phyloP scores from a whole-genome alignment of 1,284 basidiomycete species.

The Leccinum holopus region DNA sequence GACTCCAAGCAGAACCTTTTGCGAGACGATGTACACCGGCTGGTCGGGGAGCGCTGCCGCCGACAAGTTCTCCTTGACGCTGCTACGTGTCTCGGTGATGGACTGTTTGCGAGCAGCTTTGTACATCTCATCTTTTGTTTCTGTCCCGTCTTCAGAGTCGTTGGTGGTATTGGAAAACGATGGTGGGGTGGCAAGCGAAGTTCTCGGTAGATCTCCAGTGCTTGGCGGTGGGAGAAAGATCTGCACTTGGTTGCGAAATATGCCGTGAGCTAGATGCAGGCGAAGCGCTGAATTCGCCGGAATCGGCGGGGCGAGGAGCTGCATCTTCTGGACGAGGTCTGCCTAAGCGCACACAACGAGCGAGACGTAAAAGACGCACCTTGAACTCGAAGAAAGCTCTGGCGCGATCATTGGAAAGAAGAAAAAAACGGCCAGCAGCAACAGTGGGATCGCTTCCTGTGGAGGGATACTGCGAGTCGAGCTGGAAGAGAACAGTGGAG shows the following conservation, averaged over 20 bases:
- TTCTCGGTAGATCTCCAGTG: no score
- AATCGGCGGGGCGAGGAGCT: no score
- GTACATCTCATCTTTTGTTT: slow-evolving; percentile 21
- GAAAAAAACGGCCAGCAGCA: no score
- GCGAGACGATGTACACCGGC: slow-evolving; percentile 34
- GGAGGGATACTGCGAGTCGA: no score
- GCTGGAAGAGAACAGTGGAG: no score
- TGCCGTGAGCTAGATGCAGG: no score
- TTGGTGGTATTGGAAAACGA: slow-evolving; percentile 4
- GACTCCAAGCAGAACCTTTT: slow-evolving; percentile 19
- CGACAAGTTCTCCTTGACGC: slow-evolving; percentile 31
- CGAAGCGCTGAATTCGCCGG: no score
- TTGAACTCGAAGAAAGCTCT: slow-evolving; percentile 27
- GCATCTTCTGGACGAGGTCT: no score
- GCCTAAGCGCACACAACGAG: neutral
- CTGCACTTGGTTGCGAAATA: no score
- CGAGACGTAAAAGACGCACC: slow-evolving; percentile 17
- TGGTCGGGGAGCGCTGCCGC: slow-evolving; percentile 31
- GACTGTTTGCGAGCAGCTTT: slow-evolving; percentile 25
- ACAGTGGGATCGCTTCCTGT: no score
- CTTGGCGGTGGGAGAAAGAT: no score
- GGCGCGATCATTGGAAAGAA: neutral
- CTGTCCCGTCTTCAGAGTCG: slow-evolving; percentile 25
- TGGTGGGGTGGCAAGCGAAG: no score
- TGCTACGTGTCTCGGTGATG: slow-evolving; percentile 28